Evolutionary conservation across 305 asterid species (phyloP).

Genomic region (Solanum chacoense): DNA sequence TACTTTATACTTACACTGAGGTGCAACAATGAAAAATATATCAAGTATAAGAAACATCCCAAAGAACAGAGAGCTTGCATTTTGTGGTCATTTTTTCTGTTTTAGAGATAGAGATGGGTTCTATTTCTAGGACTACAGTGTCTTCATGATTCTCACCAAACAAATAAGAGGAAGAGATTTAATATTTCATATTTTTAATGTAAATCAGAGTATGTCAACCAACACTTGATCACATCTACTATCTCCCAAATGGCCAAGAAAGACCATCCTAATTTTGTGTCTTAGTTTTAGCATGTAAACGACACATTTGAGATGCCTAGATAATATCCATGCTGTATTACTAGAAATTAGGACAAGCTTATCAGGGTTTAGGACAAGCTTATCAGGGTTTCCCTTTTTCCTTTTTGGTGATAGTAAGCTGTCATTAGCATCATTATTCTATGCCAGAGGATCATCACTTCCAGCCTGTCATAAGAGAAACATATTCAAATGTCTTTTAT

Average conservation of each 20-base stretch:
- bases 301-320: background rate
- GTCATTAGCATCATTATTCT: background rate
- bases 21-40: background rate
- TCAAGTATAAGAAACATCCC: background rate
- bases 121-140: background rate
- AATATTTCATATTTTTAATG: background rate
- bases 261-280: background rate
- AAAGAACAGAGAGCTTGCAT: background rate
- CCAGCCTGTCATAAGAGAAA: background rate
- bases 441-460: background rate
- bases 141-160: background rate
- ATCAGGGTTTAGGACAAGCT: background rate
- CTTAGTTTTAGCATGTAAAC: background rate
- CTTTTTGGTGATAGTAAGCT: background rate
- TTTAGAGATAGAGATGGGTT: background rate
- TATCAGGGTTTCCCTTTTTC: background rate
- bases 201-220: background rate
- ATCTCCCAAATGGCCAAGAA: background rate
- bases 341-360: background rate
- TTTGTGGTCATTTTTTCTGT: background rate
- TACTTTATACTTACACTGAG: background rate
- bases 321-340: background rate
- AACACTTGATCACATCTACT: background rate
- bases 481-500: background rate
- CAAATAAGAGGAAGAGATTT: background rate